These are phyloP conservation scores for Abrus precatorius DNA, from an alignment of 306 rosid genomes.

Conservation along the genomic window DNA sequence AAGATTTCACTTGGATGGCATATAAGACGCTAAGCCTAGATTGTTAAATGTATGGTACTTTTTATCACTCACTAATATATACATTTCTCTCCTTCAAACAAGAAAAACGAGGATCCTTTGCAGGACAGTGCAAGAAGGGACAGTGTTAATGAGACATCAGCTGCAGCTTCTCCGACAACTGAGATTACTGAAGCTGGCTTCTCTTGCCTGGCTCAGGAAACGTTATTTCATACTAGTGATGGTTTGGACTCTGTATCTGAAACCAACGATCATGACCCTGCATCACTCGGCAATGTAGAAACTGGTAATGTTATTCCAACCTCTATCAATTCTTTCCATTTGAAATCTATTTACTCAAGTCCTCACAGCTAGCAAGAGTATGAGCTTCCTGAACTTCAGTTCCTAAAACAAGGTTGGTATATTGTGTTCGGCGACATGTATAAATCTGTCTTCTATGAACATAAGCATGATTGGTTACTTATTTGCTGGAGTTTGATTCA, in stretches of 20 bases:
- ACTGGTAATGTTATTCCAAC: slow-evolving; percentile 36
- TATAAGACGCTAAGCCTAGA: neutral
- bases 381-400: slow-evolving; percentile 6
- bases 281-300: slow-evolving; percentile 36
- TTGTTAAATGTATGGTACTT: neutral
- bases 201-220: slow-evolving; percentile 25
- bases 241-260: slow-evolving; percentile 41
- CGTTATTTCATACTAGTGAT: neutral
- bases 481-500: neutral
- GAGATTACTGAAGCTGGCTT: slow-evolving; percentile 49
- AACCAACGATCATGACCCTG: slow-evolving; percentile 38
- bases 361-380: neutral
- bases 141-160: slow-evolving; percentile 42
- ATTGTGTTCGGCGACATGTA: slow-evolving; percentile 14
- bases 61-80: neutral
- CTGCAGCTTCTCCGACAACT: slow-evolving; percentile 37
- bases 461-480: neutral
- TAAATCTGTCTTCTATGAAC: neutral
- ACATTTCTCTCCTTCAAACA: slow-evolving; percentile 4
- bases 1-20: slow-evolving; percentile 1
- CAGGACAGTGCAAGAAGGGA: slow-evolving; percentile 38
- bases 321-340: neutral
- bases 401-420: neutral
- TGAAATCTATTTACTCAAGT: neutral
- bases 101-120: slow-evolving; percentile 23